phyloP scores from a whole-genome alignment of 2,329 filamentous ascomycete species.

The Plectosphaerella sp. region DNA sequence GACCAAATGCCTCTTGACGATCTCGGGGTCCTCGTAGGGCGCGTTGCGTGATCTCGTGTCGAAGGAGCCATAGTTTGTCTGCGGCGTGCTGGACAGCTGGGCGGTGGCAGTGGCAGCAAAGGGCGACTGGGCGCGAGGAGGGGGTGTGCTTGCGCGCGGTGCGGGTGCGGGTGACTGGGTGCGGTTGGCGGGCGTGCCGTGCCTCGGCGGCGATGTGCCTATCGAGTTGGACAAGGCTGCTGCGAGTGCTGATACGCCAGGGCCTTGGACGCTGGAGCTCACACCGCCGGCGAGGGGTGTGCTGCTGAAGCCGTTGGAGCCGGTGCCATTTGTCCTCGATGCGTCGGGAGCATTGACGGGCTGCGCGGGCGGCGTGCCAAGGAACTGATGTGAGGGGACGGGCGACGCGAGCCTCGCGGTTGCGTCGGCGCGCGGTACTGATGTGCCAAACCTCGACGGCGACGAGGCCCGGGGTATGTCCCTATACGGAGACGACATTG shows the following conservation, averaged over 20 bases:
- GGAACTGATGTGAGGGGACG: constrained; percentile 34
- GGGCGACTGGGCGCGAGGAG: constrained; percentile 31
- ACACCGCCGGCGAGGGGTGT: constrained; percentile 60
- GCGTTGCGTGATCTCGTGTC: constrained; percentile 58
- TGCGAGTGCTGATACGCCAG: constrained; percentile 82
- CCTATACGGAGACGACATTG: constrained; percentile 34
- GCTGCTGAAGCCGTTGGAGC: constrained; percentile 41
- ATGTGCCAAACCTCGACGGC: constrained; percentile 43
- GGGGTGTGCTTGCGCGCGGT: constrained; percentile 44
- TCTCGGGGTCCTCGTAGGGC: constrained; percentile 80
- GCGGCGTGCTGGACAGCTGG: constrained; percentile 43
- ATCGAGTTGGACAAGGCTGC: constrained; percentile 76
- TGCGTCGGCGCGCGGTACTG: constrained; percentile 52
- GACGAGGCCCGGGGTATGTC: constrained; percentile 22
- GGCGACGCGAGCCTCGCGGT: constrained; percentile 60
- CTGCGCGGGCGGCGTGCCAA: constrained; percentile 33
- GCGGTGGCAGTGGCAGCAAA: constrained; percentile 31
- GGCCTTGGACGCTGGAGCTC: constrained; percentile 64
- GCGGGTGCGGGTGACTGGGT: constrained; percentile 18
- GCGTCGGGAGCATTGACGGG: constrained; percentile 26
- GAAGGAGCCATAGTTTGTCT: constrained; percentile 80
- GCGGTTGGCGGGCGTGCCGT: constrained; percentile 60
- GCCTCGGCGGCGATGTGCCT: constrained; percentile 64
- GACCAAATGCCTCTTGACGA: constrained; percentile 85
- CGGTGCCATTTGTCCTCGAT: constrained; percentile 18